A percentile compares a stretch with the other conserved stretches of the same genome.
Evolutionary conservation across 176 grass and related monocot species (phyloP).

Genomic region (Lolium rigidum): DNA sequence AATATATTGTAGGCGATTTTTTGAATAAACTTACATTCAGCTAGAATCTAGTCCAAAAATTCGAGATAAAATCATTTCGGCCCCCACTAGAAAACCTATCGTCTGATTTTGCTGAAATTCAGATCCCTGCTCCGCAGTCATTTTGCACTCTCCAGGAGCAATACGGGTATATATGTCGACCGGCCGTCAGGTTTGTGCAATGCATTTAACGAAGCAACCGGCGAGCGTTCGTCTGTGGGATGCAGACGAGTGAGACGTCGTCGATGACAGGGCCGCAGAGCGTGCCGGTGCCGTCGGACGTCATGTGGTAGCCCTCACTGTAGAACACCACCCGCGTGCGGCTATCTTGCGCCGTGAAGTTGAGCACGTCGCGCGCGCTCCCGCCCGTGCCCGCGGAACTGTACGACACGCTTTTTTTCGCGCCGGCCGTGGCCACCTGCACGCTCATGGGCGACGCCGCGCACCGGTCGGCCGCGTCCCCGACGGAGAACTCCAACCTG

Average conservation of each 20-base stretch:
- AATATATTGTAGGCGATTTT: too few species aligned
- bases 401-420: constrained; percentile 20
- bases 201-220: constrained; percentile 2
- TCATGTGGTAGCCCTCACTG: constrained; percentile 40
- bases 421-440: constrained; percentile 39
- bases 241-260: constrained; percentile 28
- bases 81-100: too few species aligned
- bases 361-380: constrained; percentile 32
- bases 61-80: too few species aligned
- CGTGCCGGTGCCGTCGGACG: constrained; percentile 45
- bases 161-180: too few species aligned
- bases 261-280: constrained; percentile 54
- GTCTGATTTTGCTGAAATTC: too few species aligned
- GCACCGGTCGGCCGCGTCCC: constrained; percentile 47
- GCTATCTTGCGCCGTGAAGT: constrained; percentile 23
- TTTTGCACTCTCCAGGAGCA: too few species aligned
- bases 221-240: not conserved
- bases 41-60: too few species aligned
- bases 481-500: constrained; percentile 52
- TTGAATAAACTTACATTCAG: too few species aligned
- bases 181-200: not conserved
- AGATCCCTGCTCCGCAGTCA: too few species aligned
- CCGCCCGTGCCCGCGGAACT: constrained; percentile 41
- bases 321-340: constrained; percentile 46
- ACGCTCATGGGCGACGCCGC: constrained; percentile 34